Evolutionary conservation across 2,329 filamentous ascomycete genomes (phyloP).

Genomic region (Colletotrichum navitas): DNA sequence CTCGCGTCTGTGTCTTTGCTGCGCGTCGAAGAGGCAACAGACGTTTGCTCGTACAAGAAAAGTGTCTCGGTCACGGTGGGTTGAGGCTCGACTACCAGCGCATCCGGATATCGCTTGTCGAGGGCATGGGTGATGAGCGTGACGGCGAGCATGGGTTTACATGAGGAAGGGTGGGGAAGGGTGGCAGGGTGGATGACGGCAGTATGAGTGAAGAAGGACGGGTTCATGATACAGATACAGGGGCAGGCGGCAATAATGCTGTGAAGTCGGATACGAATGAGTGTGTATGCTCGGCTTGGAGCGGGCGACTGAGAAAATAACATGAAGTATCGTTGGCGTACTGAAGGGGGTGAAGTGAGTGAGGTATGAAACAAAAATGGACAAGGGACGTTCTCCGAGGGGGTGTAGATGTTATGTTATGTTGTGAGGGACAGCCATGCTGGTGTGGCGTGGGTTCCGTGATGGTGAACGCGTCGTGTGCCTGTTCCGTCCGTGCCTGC

Average conservation of each 20-base stretch:
- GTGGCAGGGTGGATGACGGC: conserved; percentile 27
- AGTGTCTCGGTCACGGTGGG: conserved; percentile 27
- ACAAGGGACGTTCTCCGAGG: neutral
- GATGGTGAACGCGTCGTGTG: neutral
- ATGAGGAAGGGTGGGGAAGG: neutral
- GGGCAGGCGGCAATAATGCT: neutral
- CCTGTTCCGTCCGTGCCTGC: neutral
- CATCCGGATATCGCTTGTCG: conserved; percentile 23
- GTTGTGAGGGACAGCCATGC: neutral
- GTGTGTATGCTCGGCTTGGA: neutral
- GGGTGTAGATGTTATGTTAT: neutral
- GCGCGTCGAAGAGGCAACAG: conserved; percentile 1
- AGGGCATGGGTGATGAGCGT: neutral
- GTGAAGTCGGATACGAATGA: neutral
- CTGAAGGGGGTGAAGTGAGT: conserved; percentile 9
- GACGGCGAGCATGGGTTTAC: neutral
- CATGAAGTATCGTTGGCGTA: conserved; percentile 22
- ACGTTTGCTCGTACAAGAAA: conserved; percentile 36
- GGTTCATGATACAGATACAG: neutral
- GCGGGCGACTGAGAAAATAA: neutral
- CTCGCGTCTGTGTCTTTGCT: neutral
- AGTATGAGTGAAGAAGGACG: neutral
- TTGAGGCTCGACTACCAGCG: conserved; percentile 35
- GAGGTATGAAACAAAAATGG: conserved; percentile 3
- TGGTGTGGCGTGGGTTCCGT: neutral